Percentiles rank a stretch among this genome's conserved stretches.
phyloP scores from a whole-genome alignment of 2,329 filamentous ascomycete genomes.

The Monosporascus cannonballus region DNA sequence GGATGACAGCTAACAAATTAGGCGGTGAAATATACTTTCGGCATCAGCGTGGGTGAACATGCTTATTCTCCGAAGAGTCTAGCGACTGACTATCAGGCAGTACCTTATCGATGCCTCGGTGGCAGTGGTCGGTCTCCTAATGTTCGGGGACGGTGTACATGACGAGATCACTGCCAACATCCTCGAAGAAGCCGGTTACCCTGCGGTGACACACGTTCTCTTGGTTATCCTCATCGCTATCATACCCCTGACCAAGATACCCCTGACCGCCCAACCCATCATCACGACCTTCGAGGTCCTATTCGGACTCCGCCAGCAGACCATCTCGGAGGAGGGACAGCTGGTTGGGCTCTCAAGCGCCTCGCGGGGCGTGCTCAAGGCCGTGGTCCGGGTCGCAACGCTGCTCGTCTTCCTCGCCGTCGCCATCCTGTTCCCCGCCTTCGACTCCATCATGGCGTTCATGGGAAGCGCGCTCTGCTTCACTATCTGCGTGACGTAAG shows the following conservation, averaged over 20 bases:
- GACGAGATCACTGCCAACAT: constrained; percentile 93
- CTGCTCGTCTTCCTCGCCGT: constrained; percentile 70
- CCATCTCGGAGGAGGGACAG: constrained; percentile 38
- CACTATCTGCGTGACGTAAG: constrained; percentile 79
- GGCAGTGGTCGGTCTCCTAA: constrained; percentile 77
- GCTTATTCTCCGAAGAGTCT: not conserved
- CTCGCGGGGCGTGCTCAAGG: constrained; percentile 52
- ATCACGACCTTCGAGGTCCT: constrained; percentile 79
- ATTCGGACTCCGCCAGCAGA: constrained; percentile 55
- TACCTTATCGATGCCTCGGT: constrained; percentile 77
- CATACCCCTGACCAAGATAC: constrained; percentile 93
- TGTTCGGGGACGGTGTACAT: constrained; percentile 87
- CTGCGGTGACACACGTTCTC: constrained; percentile 64
- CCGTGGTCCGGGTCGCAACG: constrained; percentile 57
- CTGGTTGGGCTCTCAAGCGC: constrained; percentile 49
- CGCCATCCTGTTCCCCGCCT: constrained; percentile 63
- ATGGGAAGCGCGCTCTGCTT: constrained; percentile 89
- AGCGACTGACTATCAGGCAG: constrained; percentile 29
- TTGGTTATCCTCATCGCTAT: constrained; percentile 85
- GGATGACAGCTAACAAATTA: constrained; percentile 28
- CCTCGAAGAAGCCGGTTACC: constrained; percentile 68
- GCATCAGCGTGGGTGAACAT: constrained; percentile 61
- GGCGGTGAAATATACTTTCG: constrained; percentile 74
- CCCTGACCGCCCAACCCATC: constrained; percentile 82
- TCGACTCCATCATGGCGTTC: constrained; percentile 86